Evolutionary conservation across 2,329 filamentous ascomycete species (phyloP).

Genomic region (Sclerotiophoma versabilis): DNA sequence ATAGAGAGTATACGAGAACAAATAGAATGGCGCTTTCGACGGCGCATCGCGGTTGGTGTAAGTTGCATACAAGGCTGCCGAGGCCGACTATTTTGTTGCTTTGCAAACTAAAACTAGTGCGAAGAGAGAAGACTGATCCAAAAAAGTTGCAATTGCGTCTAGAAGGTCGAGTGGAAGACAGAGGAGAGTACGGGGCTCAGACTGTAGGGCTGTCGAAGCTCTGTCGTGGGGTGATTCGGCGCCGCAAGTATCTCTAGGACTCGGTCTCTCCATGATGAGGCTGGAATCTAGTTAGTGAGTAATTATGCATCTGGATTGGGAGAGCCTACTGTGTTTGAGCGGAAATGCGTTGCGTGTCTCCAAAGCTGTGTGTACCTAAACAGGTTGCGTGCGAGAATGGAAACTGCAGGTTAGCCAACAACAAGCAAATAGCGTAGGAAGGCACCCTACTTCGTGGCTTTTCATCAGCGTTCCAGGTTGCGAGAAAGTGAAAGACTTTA

Average conservation of each 20-base stretch:
- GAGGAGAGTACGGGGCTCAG: not conserved
- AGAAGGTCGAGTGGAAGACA: not conserved
- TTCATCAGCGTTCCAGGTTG: no score
- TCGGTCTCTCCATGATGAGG: not conserved
- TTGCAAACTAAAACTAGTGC: slow-evolving; percentile 3
- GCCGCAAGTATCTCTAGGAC: not conserved
- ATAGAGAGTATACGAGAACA: slow-evolving; percentile 2
- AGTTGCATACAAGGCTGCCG: not conserved
- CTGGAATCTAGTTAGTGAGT: not conserved
- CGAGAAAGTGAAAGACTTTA: no score
- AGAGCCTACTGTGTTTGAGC: no score
- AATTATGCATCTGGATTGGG: no score
- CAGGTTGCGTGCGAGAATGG: no score
- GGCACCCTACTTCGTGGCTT: no score
- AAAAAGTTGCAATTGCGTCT: not conserved
- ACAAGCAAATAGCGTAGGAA: no score
- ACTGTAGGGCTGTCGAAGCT: no score
- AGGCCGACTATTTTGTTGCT: not conserved
- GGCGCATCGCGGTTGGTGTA: not conserved
- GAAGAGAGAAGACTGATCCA: not conserved
- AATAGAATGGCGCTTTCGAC: not conserved
- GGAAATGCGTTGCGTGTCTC: no score
- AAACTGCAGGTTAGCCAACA: no score
- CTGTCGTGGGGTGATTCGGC: not conserved
- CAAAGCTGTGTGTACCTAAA: no score